Evolutionary conservation across 129 eudicot species (phyloP), one percentile per base, ranked within the genome.

Genomic region (Scalesia atractyloides): DNA sequence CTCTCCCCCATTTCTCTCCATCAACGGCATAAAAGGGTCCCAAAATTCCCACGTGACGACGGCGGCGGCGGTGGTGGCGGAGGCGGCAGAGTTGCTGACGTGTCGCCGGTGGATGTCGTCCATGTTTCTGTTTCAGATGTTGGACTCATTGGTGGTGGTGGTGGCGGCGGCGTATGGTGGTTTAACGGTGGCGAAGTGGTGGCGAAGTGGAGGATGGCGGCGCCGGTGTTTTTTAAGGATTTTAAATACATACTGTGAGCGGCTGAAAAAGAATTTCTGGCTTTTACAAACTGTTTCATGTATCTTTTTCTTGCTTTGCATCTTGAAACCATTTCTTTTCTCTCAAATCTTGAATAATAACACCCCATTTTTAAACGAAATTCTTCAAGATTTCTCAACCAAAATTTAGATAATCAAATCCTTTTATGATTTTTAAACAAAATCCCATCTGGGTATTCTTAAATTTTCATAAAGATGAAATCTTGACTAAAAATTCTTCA

Each of bases 11-110:
- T 85, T 64, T 84, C 97, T 65, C 0, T 89, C 79, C 19, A 88
- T 58, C 22, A 90, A 64, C 47, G 95, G 95, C 88, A 89, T 82
- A 22, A 93, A 93, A 5, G 97, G 98, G 84, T 89, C 95, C 97
- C 97, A 93, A 77, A 89, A 93, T 66, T 93, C 98, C 98, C 98
- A 93, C 0, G 85, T 84, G 22, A 79, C 9, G 84, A 66, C 5
- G 80, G 26, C 66, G 86, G 80, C 19, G 82, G 80, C 7, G 84
- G 95, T 18, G 89, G 88, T 0, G 96, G 96, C 0, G 88, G 96
- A 4, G 86, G 89, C 0, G 80, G 82, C 11, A 79, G 82, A 44
- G 96, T 70, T 65, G 90, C 64, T 39, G 86, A 26, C 66, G 88
- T 77, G 75, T 60, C 50, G 70, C 88, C 79, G 74, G 95, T 83